A percentile compares a stretch with the other conserved stretches of the same genome.
phyloP scores from a whole-genome alignment of 129 eudicot species.

The Silybum marianum region DNA sequence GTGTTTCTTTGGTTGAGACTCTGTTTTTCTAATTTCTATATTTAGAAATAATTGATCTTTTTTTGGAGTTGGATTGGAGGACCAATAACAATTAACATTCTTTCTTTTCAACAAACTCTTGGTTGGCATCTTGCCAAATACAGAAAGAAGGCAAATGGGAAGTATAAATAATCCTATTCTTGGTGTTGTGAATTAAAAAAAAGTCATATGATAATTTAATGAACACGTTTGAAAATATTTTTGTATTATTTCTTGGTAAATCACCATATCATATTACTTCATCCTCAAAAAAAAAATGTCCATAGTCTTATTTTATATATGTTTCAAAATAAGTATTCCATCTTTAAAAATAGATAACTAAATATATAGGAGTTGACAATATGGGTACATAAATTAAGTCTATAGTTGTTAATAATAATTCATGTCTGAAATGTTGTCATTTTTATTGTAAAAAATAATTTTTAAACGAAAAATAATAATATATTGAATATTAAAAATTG shows the following conservation, averaged over 20 bases:
- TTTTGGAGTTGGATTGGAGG: neutral
- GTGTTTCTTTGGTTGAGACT: slow-evolving; percentile 14
- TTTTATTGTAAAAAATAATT: too few relatives aligned
- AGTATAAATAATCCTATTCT: neutral
- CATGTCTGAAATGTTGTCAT: too few relatives aligned
- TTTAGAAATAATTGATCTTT: slow-evolving; percentile 15
- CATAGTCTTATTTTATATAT: too few relatives aligned
- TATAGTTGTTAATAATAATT: too few relatives aligned
- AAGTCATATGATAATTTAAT: neutral
- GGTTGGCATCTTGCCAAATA: slow-evolving; percentile 11
- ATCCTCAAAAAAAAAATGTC: too few relatives aligned
- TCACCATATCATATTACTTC: neutral
- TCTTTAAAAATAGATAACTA: too few relatives aligned
- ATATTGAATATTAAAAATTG: too few relatives aligned
- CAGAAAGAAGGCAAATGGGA: neutral
- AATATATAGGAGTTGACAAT: too few relatives aligned
- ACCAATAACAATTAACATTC: neutral
- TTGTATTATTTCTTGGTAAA: neutral
- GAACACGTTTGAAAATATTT: neutral
- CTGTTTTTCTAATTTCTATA: slow-evolving; percentile 25
- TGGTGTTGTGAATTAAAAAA: neutral
- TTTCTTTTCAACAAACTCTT: slow-evolving; percentile 10
- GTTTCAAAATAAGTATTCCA: too few relatives aligned
- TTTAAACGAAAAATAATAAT: too few relatives aligned
- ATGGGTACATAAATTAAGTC: too few relatives aligned